Percentiles rank a stretch among this genome's conserved stretches.
phyloP scores from a whole-genome alignment of 2,329 filamentous ascomycete species.

The Calycina marina region DNA sequence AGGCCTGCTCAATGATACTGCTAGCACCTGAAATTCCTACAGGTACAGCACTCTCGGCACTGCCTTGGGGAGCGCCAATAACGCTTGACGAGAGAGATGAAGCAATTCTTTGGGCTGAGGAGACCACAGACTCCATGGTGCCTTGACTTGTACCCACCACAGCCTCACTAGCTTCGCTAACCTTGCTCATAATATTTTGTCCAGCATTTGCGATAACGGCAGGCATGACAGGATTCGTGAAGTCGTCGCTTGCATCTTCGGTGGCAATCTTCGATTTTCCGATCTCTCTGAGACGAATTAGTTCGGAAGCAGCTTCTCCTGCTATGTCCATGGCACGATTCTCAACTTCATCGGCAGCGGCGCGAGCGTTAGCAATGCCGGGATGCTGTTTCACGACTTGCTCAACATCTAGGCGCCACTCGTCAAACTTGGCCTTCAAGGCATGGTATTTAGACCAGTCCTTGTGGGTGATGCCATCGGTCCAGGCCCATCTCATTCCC shows the following conservation, averaged over 20 bases:
- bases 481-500: slow-evolving; percentile 77
- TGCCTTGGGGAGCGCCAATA: slow-evolving; percentile 16
- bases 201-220: slow-evolving; percentile 34
- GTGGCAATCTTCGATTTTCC: slow-evolving; percentile 71
- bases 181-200: slow-evolving; percentile 18
- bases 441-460: slow-evolving; percentile 94
- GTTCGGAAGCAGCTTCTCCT: slow-evolving; percentile 63
- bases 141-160: slow-evolving; percentile 15
- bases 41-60: slow-evolving; percentile 22
- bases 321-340: slow-evolving; percentile 69
- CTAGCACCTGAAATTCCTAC: slow-evolving; percentile 18
- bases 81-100: slow-evolving; percentile 11
- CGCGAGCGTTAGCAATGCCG: slow-evolving; percentile 51
- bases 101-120: slow-evolving; percentile 16
- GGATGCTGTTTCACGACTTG: slow-evolving; percentile 61
- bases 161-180: slow-evolving; percentile 18
- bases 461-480: slow-evolving; percentile 88
- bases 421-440: slow-evolving; percentile 65
- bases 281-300: slow-evolving; percentile 68
- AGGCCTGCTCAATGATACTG: slow-evolving; percentile 18
- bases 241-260: slow-evolving; percentile 62
- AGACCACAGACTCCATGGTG: slow-evolving; percentile 21
- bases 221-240: slow-evolving; percentile 52
- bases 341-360: slow-evolving; percentile 55
- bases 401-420: slow-evolving; percentile 75